A percentile compares a stretch with the other conserved stretches of the same genome.
Conservation (phyloP, 2,329 filamentous ascomycete species). For the Lasiodiplodia citricola region DNA sequence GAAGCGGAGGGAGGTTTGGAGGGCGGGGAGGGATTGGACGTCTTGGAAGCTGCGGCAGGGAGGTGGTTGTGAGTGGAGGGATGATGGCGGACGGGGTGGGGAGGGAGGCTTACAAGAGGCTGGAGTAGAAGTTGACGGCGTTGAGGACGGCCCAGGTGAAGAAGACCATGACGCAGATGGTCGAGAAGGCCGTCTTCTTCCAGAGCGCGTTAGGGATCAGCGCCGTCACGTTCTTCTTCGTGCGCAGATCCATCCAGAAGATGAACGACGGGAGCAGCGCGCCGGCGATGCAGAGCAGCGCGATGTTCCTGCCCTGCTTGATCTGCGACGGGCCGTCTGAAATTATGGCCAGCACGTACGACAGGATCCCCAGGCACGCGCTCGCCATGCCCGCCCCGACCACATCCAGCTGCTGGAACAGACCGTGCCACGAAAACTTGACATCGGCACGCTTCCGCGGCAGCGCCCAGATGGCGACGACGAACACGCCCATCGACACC, state of each 20-base stretch:
- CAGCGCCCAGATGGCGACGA: conserved; percentile 43
- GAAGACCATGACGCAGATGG: conserved; percentile 57
- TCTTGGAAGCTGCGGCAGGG: conserved; percentile 43
- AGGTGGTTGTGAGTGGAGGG: not conserved
- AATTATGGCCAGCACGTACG: conserved; percentile 7
- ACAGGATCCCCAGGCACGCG: not conserved
- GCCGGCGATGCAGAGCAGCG: conserved; percentile 52
- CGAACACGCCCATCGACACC: conserved; percentile 50
- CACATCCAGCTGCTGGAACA: not conserved
- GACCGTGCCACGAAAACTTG: not conserved
- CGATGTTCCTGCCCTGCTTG: not conserved
- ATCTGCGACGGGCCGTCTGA: not conserved
- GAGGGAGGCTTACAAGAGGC: conserved; percentile 38
- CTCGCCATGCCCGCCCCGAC: not conserved
- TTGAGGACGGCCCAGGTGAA: conserved; percentile 46
- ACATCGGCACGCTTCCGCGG: not conserved
- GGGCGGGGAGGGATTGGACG: conserved; percentile 41
- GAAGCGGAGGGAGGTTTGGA: conserved; percentile 49
- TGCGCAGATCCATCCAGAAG: conserved; percentile 59
- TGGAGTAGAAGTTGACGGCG: conserved; percentile 46
- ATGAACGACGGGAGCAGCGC: conserved; percentile 56
- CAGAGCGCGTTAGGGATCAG: conserved; percentile 68
- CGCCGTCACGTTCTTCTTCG: conserved; percentile 54
- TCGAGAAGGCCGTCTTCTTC: conserved; percentile 62
- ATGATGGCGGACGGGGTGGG: not conserved